phyloP scores from a whole-genome alignment of 1,284 basidiomycete species.

The Chiua sp. region DNA sequence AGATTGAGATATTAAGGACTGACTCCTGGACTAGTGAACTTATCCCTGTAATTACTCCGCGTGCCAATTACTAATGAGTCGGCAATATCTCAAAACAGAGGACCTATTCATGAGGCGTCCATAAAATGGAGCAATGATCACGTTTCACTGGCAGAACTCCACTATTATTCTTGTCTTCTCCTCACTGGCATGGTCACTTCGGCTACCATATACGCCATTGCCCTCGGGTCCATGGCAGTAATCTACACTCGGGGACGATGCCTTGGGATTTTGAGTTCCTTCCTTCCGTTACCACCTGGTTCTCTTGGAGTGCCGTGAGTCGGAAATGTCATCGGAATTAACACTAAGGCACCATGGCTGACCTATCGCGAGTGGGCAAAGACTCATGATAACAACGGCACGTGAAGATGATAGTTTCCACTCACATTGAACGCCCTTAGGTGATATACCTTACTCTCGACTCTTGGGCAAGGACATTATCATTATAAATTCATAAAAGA shows the following conservation, averaged over 20 bases:
- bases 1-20: background rate
- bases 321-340: slow-evolving; percentile 1
- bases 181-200: background rate
- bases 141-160: no score
- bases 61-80: no score
- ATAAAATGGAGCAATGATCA: no score
- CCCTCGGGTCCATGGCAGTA: background rate
- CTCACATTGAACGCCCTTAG: background rate
- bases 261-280: background rate
- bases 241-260: background rate
- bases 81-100: no score
- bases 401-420: background rate
- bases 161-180: background rate
- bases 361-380: slow-evolving; percentile 17
- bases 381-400: slow-evolving; percentile 8
- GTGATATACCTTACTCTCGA: slow-evolving; percentile 19
- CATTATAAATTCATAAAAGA: slow-evolving; percentile 24
- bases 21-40: no score
- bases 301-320: slow-evolving; percentile 5
- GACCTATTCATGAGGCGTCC: no score
- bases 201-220: background rate
- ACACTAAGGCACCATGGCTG: slow-evolving; percentile 11
- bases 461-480: slow-evolving; percentile 22
- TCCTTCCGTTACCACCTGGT: slow-evolving; percentile 2
- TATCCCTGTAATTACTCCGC: no score